Percentiles rank a stretch among this genome's conserved stretches.
These are phyloP conservation scores for Castanea crenata DNA, from an alignment of 306 rosid species.

Conservation along the genomic window DNA sequence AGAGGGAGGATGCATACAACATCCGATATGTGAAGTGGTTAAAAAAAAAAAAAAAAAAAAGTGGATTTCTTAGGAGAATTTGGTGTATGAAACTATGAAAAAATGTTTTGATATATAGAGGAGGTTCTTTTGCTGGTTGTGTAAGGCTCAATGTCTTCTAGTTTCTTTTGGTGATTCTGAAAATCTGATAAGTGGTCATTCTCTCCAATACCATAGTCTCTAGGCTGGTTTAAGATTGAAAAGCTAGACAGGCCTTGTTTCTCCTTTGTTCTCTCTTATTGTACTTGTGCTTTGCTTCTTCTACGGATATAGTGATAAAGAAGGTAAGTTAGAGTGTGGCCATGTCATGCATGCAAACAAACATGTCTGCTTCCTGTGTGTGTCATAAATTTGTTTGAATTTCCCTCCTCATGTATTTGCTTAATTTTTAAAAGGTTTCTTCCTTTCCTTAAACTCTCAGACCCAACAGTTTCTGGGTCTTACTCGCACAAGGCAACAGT, in stretches of 20 bases:
- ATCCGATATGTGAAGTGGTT: too few species aligned
- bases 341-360: neutral
- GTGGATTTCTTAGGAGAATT: too few species aligned
- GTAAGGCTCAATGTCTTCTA: neutral
- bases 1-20: too few species aligned
- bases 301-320: neutral
- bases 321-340: neutral
- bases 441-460: slow-evolving; percentile 36
- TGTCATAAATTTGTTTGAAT: neutral
- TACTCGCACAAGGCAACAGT: slow-evolving; percentile 41
- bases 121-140: slow-evolving; percentile 7
- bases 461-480: slow-evolving; percentile 53
- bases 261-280: neutral
- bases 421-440: slow-evolving; percentile 4
- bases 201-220: neutral
- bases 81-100: neutral
- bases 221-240: neutral
- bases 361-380: neutral
- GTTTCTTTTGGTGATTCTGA: neutral
- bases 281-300: neutral
- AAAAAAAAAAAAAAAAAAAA: too few species aligned
- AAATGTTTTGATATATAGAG: neutral
- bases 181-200: neutral
- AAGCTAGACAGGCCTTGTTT: neutral
- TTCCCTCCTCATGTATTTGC: neutral